Conservation (phyloP, 2,329 filamentous ascomycete species). For the Aspergillus quadrilineatus region DNA sequence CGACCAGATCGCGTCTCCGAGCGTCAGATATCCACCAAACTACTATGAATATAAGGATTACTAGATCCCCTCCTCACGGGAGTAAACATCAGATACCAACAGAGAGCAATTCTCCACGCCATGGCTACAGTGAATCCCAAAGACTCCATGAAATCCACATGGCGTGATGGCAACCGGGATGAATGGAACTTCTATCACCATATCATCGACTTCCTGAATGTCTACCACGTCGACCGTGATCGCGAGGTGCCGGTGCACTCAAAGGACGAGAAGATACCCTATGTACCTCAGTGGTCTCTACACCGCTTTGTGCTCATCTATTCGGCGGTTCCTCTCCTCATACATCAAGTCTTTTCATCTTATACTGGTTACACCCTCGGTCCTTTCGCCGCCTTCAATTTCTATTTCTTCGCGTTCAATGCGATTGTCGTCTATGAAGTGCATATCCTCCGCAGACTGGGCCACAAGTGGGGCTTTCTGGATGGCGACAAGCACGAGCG, state of each 20-base stretch:
- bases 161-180: constrained; percentile 25
- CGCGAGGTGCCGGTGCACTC: constrained; percentile 23
- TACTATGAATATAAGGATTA: constrained; percentile 1
- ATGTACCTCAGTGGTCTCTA: constrained; percentile 16
- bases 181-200: constrained; percentile 29
- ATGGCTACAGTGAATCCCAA: constrained; percentile 28
- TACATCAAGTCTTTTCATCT: constrained; percentile 16
- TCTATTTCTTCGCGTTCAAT: constrained; percentile 16
- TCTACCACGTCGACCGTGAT: constrained; percentile 25
- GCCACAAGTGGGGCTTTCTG: constrained; percentile 16
- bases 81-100: not conserved
- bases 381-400: constrained; percentile 11
- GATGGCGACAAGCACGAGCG: constrained; percentile 21
- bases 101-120: not conserved
- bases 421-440: constrained; percentile 13
- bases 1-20: constrained; percentile 7
- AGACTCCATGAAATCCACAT: constrained; percentile 35
- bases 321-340: constrained; percentile 13
- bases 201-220: constrained; percentile 27
- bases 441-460: constrained; percentile 13
- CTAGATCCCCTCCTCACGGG: not conserved
- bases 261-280: constrained; percentile 19
- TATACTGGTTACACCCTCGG: constrained; percentile 14
- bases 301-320: constrained; percentile 17
- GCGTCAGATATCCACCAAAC: not conserved